A percentile compares a stretch with the other conserved stretches of the same genome.
Conservation (phyloP, 257 asterid genomes). For the Capsicum rhomboideum region DNA sequence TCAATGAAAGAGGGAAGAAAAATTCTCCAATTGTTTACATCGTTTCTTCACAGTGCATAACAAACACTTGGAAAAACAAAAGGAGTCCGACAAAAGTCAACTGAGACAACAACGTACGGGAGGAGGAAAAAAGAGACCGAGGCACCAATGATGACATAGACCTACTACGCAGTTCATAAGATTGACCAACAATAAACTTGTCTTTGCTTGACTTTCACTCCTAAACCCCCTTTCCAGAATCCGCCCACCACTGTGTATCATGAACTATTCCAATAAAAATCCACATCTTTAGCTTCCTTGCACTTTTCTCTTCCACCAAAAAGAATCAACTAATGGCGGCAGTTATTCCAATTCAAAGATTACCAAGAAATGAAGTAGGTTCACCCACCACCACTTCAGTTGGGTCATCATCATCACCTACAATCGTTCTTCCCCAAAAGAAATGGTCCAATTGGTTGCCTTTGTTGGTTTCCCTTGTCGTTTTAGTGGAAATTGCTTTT, state of each 20-base stretch:
- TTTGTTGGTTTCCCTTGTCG: conserved; percentile 55
- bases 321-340: conserved; percentile 10
- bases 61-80: too few species aligned
- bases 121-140: neutral
- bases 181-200: neutral
- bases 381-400: neutral
- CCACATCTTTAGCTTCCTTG: neutral
- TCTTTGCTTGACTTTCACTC: neutral
- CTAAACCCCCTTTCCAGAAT: neutral
- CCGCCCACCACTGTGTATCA: neutral
- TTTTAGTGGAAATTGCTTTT: conserved; percentile 77
- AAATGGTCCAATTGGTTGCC: conserved; percentile 66
- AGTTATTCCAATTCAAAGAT: conserved; percentile 18
- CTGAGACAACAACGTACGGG: neutral
- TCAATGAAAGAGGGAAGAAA: too few species aligned
- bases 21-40: too few species aligned
- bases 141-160: neutral
- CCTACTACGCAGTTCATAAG: neutral
- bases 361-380: conserved; percentile 12
- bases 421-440: conserved; percentile 23
- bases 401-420: conserved; percentile 13
- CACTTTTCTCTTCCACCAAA: neutral
- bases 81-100: neutral
- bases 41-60: too few species aligned
- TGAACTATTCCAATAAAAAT: neutral